These are phyloP conservation scores for Cladochytrium replicatum DNA, from an alignment of 192 early-diverging fungal genomes.

Conservation along the genomic window DNA sequence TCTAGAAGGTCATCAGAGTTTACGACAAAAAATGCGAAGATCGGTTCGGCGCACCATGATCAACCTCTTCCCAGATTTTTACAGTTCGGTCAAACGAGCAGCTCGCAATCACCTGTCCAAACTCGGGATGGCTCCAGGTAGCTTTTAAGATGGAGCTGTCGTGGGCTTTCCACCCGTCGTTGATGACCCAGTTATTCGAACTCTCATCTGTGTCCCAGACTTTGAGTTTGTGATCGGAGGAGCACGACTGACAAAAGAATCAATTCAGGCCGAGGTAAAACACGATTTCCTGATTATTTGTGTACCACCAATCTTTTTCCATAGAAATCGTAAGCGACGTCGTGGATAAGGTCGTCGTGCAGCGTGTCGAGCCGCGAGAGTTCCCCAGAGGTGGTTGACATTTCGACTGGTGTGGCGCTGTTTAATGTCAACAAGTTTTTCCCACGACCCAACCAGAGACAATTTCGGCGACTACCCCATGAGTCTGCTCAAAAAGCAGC, in stretches of 20 bases:
- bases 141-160: conserved; percentile 76
- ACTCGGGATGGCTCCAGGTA: conserved; percentile 97
- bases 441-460: no score
- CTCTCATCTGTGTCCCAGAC: conserved; percentile 78
- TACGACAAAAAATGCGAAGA: neutral
- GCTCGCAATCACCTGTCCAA: conserved; percentile 79
- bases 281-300: conserved; percentile 1
- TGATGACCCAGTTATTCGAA: conserved; percentile 60
- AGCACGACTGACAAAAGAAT: conserved; percentile 52
- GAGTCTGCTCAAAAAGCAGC: no score
- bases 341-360: conserved; percentile 92
- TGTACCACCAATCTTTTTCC: conserved; percentile 68
- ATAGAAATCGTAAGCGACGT: conserved; percentile 85
- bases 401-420: no score
- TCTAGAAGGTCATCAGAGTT: conserved; percentile 15
- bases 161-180: conserved; percentile 78
- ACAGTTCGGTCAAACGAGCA: conserved; percentile 89
- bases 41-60: conserved; percentile 36
- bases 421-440: no score
- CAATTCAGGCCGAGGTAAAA: neutral
- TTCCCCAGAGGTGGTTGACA: no score
- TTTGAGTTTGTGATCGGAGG: conserved; percentile 89
- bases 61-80: conserved; percentile 85
- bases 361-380: conserved; percentile 64
- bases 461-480: no score